These are phyloP conservation scores for Mucor saturninus DNA, from an alignment of 371 early-diverging fungal genomes.

Conservation along the genomic window DNA sequence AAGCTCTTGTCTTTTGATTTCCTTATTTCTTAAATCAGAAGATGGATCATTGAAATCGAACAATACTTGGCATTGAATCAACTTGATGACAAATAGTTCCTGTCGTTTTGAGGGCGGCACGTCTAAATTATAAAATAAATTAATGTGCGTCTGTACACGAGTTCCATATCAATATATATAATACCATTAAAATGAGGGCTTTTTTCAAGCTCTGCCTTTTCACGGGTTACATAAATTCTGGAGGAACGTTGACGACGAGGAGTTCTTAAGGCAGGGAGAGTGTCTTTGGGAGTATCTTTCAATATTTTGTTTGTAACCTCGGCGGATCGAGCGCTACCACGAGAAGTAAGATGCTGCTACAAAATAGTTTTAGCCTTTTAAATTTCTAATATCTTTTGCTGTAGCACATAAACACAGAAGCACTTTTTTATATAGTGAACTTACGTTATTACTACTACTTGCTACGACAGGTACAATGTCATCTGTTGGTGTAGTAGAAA, in stretches of 20 bases:
- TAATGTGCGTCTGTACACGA: not conserved
- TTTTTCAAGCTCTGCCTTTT: slow-evolving; percentile 77
- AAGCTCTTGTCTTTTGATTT: slow-evolving; percentile 91
- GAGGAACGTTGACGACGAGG: slow-evolving; percentile 89
- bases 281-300: slow-evolving; percentile 73
- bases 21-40: slow-evolving; percentile 89
- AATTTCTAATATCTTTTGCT: not conserved
- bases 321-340: slow-evolving; percentile 25
- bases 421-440: slow-evolving; percentile 3
- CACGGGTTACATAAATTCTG: slow-evolving; percentile 73
- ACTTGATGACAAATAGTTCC: slow-evolving; percentile 85
- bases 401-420: slow-evolving; percentile 18
- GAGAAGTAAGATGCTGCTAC: slow-evolving; percentile 10
- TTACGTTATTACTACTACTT: slow-evolving; percentile 13
- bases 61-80: slow-evolving; percentile 87
- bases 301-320: slow-evolving; percentile 33
- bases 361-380: slow-evolving; percentile 1
- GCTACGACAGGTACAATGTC: not conserved
- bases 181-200: slow-evolving; percentile 80
- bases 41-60: slow-evolving; percentile 95
- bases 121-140: slow-evolving; percentile 50
- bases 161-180: not conserved
- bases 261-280: slow-evolving; percentile 77
- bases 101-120: slow-evolving; percentile 75
- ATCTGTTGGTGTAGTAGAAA: not conserved